Evolutionary conservation across 2,329 filamentous ascomycete species (phyloP).

Genomic region (Pestalotiopsis sp.): DNA sequence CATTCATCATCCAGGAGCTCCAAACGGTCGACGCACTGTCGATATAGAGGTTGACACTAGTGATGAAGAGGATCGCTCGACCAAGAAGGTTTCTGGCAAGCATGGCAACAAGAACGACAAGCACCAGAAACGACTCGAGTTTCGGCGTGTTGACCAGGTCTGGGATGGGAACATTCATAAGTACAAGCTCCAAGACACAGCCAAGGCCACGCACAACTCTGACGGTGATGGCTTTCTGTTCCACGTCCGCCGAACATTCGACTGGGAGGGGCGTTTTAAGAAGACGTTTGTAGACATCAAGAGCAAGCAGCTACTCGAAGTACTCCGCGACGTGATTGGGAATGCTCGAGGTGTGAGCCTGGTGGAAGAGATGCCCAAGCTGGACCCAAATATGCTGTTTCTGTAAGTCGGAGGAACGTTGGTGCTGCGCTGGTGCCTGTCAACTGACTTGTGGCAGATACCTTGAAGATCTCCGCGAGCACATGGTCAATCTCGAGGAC

Average conservation of each 20-base stretch:
- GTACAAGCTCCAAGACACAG: constrained; percentile 58
- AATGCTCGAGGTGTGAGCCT: constrained; percentile 78
- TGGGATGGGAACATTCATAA: constrained; percentile 55
- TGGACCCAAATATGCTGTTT: constrained; percentile 74
- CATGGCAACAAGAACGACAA: constrained; percentile 24
- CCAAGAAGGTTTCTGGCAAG: not conserved
- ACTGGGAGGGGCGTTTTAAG: constrained; percentile 81
- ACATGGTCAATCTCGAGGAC: constrained; percentile 67
- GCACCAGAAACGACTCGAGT: constrained; percentile 36
- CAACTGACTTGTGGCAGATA: constrained; percentile 55
- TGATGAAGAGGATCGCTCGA: not conserved
- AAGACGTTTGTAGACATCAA: constrained; percentile 80
- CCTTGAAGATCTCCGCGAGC: constrained; percentile 72
- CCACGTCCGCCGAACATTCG: constrained; percentile 80
- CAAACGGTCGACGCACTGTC: no score
- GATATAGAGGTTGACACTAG: not conserved
- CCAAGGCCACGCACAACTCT: constrained; percentile 45
- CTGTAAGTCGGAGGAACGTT: constrained; percentile 43
- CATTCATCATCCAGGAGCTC: not conserved
- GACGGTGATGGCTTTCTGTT: constrained; percentile 82
- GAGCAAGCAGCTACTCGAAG: constrained; percentile 76
- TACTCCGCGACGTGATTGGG: constrained; percentile 72
- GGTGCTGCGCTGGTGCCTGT: constrained; percentile 14
- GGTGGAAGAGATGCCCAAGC: constrained; percentile 76
- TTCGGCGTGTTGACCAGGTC: constrained; percentile 56